phyloP scores from a whole-genome alignment of 768 basidiomycete species.

The Suillus occidentalis region DNA sequence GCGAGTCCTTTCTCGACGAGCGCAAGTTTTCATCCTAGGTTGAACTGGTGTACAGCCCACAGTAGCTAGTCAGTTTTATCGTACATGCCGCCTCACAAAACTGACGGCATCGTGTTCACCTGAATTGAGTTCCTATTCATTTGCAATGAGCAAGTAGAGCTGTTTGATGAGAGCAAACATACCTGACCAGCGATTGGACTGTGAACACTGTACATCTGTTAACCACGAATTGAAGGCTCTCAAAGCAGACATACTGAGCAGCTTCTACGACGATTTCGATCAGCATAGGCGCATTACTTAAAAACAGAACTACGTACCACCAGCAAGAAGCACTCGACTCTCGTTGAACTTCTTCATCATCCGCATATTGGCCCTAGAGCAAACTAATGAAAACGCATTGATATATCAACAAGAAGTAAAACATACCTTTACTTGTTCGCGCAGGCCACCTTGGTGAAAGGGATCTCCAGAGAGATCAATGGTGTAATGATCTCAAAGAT shows the following conservation, averaged over 20 bases:
- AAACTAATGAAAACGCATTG: no score
- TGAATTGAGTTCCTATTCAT: constrained; percentile 37
- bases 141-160: not conserved
- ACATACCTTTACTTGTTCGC: constrained; percentile 31
- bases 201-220: not conserved
- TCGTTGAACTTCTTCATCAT: no score
- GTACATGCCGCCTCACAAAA: not conserved
- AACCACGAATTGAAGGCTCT: not conserved
- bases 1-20: constrained; percentile 24
- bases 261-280: not conserved
- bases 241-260: not conserved
- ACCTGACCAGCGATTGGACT: not conserved
- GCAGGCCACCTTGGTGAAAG: constrained; percentile 26
- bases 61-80: no score
- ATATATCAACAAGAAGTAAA: no score
- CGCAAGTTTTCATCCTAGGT: constrained; percentile 29
- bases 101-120: constrained; percentile 39
- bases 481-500: constrained; percentile 30
- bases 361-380: no score
- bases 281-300: not conserved
- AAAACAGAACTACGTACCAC: constrained; percentile 5
- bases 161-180: not conserved
- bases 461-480: constrained; percentile 17
- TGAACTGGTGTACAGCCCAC: constrained; percentile 11
- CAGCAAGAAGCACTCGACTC: not conserved